Evolutionary conservation across 176 grass and related monocot genomes (phyloP), one percentile per base, ranked within the genome.

Genomic region (Neostapfia colusana): DNA sequence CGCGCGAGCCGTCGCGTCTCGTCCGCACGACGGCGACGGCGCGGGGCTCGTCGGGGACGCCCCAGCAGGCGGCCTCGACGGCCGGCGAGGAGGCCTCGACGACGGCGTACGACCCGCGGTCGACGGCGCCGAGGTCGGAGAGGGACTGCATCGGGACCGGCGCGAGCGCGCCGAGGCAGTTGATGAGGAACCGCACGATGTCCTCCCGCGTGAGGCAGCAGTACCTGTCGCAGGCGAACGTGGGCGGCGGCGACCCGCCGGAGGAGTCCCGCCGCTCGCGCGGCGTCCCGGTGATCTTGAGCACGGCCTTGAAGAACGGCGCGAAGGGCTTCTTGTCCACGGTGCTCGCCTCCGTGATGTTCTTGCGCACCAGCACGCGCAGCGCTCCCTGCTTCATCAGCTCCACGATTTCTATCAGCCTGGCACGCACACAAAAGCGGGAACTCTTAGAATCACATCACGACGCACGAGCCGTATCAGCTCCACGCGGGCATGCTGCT

Each of bases 111-210:
- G n/a, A n/a, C 39, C 31, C 10, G 18, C 18, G 51, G 65, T 40
- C 82, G 64, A 91, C 45, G 38, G 85, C 89, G 8, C 86, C 75
- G 35, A 92, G 83, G 10, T 79, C 84, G 70, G 86, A 74, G 80
- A 92, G 73, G 8, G 90, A 74, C 50, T 79, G 81, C 68, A 92
- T 43, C 40, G 90, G 86, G 14, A 85, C 69, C 9, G 86, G 90
- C 15, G 90, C 83, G 15, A 92, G 86, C 50, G 86, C 83, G 28
- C 86, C 86, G 6, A 92, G 90, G 53, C 80, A 84, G 76, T 85
- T 85, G 55, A 92, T 89, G 53, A 92, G 74, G 76, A 92, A 92
- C 10, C 90, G 86, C 2, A 92, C 27, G 18, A 93, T 77, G 70
- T 93, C 90, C 8, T 93, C 90, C 20, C 77, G 55, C 12, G 81